Evolutionary conservation across 768 basidiomycete species (phyloP).

Genomic region (Cyclocybe cylindracea): DNA sequence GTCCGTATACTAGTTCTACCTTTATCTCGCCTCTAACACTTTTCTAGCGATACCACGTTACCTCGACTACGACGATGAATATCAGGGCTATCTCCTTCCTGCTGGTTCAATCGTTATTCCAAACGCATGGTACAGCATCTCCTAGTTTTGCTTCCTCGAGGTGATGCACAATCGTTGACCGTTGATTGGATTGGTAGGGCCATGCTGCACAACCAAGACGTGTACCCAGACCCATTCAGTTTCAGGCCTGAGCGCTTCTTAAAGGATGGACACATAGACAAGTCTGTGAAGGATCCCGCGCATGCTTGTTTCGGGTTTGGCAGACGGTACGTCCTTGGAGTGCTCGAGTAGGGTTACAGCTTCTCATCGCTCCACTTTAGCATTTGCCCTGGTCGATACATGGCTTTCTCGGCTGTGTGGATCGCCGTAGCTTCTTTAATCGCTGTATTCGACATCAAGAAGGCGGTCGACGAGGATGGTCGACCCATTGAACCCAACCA

Average conservation of each 20-base stretch:
- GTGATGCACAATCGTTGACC: not conserved
- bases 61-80: conserved; percentile 21
- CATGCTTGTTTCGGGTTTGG: conserved; percentile 35
- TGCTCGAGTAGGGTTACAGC: not conserved
- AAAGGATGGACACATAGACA: conserved; percentile 24
- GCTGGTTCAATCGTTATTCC: conserved; percentile 30
- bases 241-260: conserved; percentile 45
- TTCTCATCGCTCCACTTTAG: not conserved
- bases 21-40: not conserved
- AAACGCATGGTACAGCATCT: conserved; percentile 29
- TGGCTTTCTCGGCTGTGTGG: conserved; percentile 26
- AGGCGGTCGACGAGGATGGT: conserved; percentile 19
- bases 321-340: conserved; percentile 15
- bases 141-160: not conserved
- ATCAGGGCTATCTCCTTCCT: conserved; percentile 29
- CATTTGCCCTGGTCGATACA: conserved; percentile 26
- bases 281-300: conserved; percentile 22
- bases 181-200: conserved; percentile 28
- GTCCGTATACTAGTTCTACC: conserved; percentile 10
- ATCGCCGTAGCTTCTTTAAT: conserved; percentile 22
- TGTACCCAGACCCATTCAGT: conserved; percentile 37
- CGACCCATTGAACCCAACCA: conserved; percentile 13
- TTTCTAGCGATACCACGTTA: conserved; percentile 11
- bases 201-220: conserved; percentile 37
- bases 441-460: conserved; percentile 22